Percentiles rank a stretch among this genome's conserved stretches.
Conservation (phyloP, 768 basidiomycete species). For the Hydnum rufescens region DNA sequence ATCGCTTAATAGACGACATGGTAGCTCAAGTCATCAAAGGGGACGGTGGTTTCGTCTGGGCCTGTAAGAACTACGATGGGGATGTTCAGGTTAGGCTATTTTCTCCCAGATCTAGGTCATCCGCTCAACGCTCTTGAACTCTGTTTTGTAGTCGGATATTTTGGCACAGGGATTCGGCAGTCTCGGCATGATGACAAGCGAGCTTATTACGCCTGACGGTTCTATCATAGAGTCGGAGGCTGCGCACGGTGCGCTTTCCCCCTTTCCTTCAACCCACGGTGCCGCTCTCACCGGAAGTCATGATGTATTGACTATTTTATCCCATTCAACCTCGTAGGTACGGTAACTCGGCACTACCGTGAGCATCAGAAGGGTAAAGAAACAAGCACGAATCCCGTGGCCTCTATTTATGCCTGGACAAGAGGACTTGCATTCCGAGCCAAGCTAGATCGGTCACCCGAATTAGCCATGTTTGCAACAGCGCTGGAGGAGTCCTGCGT, state of each 20-base stretch:
- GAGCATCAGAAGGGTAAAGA: constrained; percentile 95
- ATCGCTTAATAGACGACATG: constrained; percentile 96
- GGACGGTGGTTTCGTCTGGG: constrained; percentile 72
- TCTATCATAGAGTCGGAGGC: constrained; percentile 86
- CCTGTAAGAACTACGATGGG: constrained; percentile 49
- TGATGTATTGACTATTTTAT: neutral
- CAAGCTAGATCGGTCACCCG: constrained; percentile 70
- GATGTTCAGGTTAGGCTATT: constrained; percentile 43
- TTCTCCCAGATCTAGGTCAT: neutral
- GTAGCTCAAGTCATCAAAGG: constrained; percentile 97
- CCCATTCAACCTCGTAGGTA: constrained; percentile 30
- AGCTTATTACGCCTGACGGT: constrained; percentile 89
- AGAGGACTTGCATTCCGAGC: constrained; percentile 84
- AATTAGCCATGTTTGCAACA: constrained; percentile 50
- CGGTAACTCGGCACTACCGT: constrained; percentile 91
- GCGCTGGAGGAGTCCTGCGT: constrained; percentile 76
- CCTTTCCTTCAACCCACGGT: neutral
- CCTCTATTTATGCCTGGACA: constrained; percentile 98
- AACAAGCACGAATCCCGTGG: constrained; percentile 96
- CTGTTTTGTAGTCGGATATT: constrained; percentile 50
- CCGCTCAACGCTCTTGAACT: neutral
- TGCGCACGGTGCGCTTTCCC: constrained; percentile 48
- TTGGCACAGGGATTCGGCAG: constrained; percentile 95
- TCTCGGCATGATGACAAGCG: constrained; percentile 96
- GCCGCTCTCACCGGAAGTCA: neutral